phyloP scores from a whole-genome alignment of 768 basidiomycete genomes.

The Saitozyma podzolica region DNA sequence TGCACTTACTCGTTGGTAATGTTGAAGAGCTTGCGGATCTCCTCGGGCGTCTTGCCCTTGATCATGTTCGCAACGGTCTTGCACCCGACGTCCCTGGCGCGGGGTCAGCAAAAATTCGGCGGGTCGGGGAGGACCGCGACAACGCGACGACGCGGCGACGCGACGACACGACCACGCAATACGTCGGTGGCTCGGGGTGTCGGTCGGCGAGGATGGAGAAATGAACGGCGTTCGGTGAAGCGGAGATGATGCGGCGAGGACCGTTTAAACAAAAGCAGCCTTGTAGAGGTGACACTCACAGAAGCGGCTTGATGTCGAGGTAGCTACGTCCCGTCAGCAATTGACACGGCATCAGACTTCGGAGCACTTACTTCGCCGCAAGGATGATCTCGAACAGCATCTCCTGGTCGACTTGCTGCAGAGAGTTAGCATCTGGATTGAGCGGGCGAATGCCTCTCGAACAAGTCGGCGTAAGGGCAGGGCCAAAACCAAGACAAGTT shows the following conservation, averaged over 20 bases:
- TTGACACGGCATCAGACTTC: background rate
- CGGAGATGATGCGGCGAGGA: background rate
- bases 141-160: too few species aligned
- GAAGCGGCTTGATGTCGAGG: constrained; percentile 96
- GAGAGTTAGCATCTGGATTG: background rate
- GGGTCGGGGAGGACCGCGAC: too few species aligned
- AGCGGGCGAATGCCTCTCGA: too few species aligned
- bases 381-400: constrained; percentile 99
- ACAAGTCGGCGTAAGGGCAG: constrained; percentile 1
- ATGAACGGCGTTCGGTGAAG: too few species aligned
- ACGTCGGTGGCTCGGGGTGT: too few species aligned
- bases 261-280: background rate
- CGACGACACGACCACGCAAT: too few species aligned
- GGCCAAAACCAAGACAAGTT: constrained; percentile 4
- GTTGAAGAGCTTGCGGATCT: constrained; percentile 97
- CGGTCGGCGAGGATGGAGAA: too few species aligned
- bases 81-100: constrained; percentile 43
- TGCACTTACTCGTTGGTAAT: constrained; percentile 61
- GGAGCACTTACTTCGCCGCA: constrained; percentile 68
- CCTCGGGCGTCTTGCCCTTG: constrained; percentile 99
- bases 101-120: constrained; percentile 4
- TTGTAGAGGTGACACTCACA: constrained; percentile 61
- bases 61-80: constrained; percentile 86
- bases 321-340: constrained; percentile 57
- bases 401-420: constrained; percentile 80